These are phyloP conservation scores for Mycena olivaceomarginata DNA, from an alignment of 768 basidiomycete species.

Conservation along the genomic window DNA sequence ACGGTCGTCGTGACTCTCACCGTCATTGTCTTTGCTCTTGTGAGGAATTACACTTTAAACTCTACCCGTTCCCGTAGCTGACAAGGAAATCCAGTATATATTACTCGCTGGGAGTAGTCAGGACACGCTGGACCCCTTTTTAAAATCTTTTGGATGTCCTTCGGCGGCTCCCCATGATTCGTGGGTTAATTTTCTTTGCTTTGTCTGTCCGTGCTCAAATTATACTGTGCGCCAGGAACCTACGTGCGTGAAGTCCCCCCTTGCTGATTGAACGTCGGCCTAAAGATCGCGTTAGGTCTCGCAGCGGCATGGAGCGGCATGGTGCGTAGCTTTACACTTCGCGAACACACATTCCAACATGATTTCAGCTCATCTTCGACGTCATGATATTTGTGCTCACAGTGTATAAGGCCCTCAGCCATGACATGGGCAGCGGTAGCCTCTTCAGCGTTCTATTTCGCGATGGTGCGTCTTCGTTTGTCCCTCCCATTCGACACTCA, in stretches of 20 bases:
- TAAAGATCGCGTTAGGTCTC: not conserved
- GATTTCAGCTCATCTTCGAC: constrained; percentile 46
- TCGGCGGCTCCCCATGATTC: not conserved
- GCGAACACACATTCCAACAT: too few relatives aligned
- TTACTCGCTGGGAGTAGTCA: not conserved
- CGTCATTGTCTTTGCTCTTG: constrained; percentile 13
- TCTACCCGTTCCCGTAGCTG: not conserved
- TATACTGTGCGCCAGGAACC: not conserved
- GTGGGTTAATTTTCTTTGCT: not conserved
- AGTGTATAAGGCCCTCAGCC: constrained; percentile 35
- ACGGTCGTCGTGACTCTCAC: constrained; percentile 23
- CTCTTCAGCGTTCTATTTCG: constrained; percentile 35
- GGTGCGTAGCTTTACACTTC: not conserved
- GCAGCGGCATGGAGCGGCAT: constrained; percentile 8
- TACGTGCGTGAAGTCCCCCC: not conserved
- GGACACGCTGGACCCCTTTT: not conserved
- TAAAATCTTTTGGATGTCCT: constrained; percentile 1
- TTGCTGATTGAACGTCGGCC: too few relatives aligned
- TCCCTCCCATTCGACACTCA: not conserved
- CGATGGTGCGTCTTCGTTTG: constrained; percentile 33
- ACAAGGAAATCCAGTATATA: not conserved
- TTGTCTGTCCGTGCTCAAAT: not conserved
- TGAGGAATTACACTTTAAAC: not conserved
- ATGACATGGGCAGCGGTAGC: constrained; percentile 13
- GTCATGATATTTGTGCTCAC: constrained; percentile 47